phyloP scores from a whole-genome alignment of 2,329 filamentous ascomycete genomes.

The Xylariaceae sp. region DNA sequence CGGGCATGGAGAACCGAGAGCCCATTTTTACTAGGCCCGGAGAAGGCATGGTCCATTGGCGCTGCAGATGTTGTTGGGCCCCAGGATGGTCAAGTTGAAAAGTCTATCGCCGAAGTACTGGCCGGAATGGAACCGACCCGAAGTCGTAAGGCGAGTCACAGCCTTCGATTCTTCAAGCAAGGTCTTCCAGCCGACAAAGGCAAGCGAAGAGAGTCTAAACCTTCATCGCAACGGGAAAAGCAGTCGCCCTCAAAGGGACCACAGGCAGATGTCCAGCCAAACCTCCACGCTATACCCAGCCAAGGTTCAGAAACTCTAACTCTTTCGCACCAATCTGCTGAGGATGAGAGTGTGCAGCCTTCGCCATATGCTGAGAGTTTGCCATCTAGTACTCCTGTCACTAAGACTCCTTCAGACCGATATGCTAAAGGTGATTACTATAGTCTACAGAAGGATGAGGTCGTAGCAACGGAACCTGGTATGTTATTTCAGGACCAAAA shows the following conservation, averaged over 20 bases:
- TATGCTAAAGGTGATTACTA: slow-evolving; percentile 26
- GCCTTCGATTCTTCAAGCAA: slow-evolving; percentile 61
- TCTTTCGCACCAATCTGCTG: slow-evolving; percentile 23
- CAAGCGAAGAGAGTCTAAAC: slow-evolving; percentile 46
- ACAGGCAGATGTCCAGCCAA: slow-evolving; percentile 10
- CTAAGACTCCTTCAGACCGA: slow-evolving; percentile 15
- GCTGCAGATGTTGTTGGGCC: slow-evolving; percentile 43
- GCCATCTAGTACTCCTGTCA: slow-evolving; percentile 13
- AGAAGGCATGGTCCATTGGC: slow-evolving; percentile 61
- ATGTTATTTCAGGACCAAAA: slow-evolving; percentile 10
- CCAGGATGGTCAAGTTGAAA: slow-evolving; percentile 54
- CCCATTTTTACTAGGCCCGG: slow-evolving; percentile 40
- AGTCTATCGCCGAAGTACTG: slow-evolving; percentile 58
- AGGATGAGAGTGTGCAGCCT: slow-evolving; percentile 25
- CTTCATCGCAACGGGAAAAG: slow-evolving; percentile 37
- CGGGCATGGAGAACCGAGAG: slow-evolving; percentile 39
- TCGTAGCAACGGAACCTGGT: slow-evolving; percentile 9
- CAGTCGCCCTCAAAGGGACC: slow-evolving; percentile 35
- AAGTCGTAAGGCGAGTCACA: slow-evolving; percentile 63
- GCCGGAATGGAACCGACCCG: slow-evolving; percentile 57
- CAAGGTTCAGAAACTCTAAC: slow-evolving; percentile 19
- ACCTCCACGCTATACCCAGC: slow-evolving; percentile 15
- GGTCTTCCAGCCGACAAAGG: slow-evolving; percentile 55
- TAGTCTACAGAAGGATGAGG: slow-evolving; percentile 13
- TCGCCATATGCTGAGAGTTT: slow-evolving; percentile 20